Percentiles rank a stretch among this genome's conserved stretches.
Evolutionary conservation across 1,284 basidiomycete species (phyloP).

Genomic region (Cryptococcus sp.): DNA sequence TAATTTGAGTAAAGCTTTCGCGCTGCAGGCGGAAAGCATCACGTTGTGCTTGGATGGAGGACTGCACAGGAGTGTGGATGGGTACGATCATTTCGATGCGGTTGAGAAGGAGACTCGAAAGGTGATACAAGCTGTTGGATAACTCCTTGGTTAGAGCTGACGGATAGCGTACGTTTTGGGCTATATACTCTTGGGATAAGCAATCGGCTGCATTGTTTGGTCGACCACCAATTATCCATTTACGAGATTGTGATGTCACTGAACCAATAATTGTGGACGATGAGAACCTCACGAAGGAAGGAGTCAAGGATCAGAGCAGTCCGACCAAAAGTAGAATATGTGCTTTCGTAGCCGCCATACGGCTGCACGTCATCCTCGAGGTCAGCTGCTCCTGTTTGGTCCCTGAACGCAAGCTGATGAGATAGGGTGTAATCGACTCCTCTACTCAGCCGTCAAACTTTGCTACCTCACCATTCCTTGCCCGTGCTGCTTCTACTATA

Average conservation of each 20-base stretch:
- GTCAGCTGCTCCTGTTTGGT: slow-evolving; percentile 12
- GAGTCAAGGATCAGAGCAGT: slow-evolving; percentile 61
- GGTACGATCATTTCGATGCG: slow-evolving; percentile 80
- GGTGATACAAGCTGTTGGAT: slow-evolving; percentile 15
- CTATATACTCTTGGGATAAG: slow-evolving; percentile 90
- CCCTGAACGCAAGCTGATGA: background rate
- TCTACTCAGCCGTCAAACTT: slow-evolving; percentile 48
- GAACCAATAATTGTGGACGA: slow-evolving; percentile 82
- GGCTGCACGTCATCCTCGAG: slow-evolving; percentile 78
- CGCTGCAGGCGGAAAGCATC: slow-evolving; percentile 73
- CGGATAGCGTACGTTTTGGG: slow-evolving; percentile 74
- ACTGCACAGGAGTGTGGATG: slow-evolving; percentile 75
- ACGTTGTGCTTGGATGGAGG: slow-evolving; percentile 78
- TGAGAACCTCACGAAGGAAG: slow-evolving; percentile 73
- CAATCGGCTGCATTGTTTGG: slow-evolving; percentile 74
- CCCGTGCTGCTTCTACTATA: slow-evolving; percentile 46
- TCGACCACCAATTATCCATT: slow-evolving; percentile 72
- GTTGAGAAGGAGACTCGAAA: slow-evolving; percentile 84
- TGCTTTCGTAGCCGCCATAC: slow-evolving; percentile 69
- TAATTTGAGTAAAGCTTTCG: slow-evolving; percentile 77
- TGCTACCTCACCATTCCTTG: slow-evolving; percentile 46
- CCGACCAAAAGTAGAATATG: slow-evolving; percentile 69
- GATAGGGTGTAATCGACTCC: slow-evolving; percentile 52
- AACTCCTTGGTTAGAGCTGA: background rate
- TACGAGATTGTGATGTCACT: slow-evolving; percentile 79